Evolutionary conservation across 2,329 filamentous ascomycete species (phyloP).

Genomic region (Madurella fahalii): DNA sequence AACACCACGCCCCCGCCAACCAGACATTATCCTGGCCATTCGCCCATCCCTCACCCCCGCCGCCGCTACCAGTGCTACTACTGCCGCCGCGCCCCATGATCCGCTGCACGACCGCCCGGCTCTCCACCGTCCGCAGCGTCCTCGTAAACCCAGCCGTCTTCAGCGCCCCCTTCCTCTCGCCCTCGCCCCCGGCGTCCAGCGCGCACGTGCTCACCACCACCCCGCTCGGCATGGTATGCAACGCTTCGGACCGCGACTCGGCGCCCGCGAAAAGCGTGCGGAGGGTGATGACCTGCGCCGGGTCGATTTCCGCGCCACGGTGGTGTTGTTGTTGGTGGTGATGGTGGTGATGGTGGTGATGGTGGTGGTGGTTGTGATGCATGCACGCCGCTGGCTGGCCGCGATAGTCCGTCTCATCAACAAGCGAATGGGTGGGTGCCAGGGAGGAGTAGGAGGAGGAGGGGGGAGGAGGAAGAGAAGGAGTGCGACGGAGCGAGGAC

Average conservation of each 20-base stretch:
- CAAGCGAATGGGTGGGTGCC: not conserved
- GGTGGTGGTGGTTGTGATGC: not conserved
- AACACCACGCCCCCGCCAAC: constrained; percentile 7
- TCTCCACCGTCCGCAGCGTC: constrained; percentile 8
- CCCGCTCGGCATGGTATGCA: constrained; percentile 1
- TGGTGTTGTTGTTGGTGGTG: not conserved
- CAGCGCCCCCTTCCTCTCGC: constrained; percentile 1
- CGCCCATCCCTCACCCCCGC: not conserved
- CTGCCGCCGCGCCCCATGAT: not conserved
- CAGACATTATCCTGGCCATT: constrained; percentile 9
- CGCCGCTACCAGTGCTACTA: no score
- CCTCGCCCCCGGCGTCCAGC: not conserved
- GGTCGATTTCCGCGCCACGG: not conserved
- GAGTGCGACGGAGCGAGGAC: not conserved
- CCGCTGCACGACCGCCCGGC: not conserved
- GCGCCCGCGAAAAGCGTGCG: not conserved
- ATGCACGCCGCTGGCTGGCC: not conserved
- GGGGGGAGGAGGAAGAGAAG: not conserved
- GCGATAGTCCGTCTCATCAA: not conserved
- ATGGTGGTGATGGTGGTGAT: not conserved
- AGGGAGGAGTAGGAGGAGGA: not conserved
- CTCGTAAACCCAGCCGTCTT: constrained; percentile 4
- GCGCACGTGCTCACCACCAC: constrained; percentile 2
- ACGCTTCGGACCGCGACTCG: not conserved
- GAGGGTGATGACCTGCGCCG: constrained; percentile 2